Evolutionary conservation across 139 green algal species (phyloP).

Genomic region (Monoraphidium neglectum): DNA sequence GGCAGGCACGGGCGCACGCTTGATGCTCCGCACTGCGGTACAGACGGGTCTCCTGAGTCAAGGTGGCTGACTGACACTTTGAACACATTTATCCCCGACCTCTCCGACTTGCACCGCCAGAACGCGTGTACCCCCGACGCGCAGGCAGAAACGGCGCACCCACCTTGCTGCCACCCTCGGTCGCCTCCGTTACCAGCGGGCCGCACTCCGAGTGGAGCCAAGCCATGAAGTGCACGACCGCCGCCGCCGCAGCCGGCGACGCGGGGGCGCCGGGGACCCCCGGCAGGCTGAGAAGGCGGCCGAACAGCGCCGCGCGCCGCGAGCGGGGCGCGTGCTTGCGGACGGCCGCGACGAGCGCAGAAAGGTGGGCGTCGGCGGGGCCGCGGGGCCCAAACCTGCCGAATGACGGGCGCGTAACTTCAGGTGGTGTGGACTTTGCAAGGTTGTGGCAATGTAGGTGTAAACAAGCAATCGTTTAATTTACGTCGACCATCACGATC

Average conservation of each 20-base stretch:
- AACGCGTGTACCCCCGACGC: no score
- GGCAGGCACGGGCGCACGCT: no score
- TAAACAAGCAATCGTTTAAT: no score
- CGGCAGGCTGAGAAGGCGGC: slow-evolving; percentile 17
- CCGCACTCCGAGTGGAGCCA: slow-evolving; percentile 14
- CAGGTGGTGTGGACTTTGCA: no score
- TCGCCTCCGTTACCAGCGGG: slow-evolving; percentile 6
- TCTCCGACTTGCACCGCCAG: no score
- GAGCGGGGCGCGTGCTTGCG: slow-evolving; percentile 2
- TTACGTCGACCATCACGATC: no score
- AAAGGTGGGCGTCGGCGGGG: slow-evolving; percentile 10
- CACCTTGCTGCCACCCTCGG: slow-evolving; percentile 27
- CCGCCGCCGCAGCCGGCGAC: background rate
- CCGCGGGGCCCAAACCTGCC: slow-evolving; percentile 1
- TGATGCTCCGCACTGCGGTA: background rate
- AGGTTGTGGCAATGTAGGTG: no score
- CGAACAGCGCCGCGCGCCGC: slow-evolving; percentile 22
- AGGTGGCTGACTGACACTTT: background rate
- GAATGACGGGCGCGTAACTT: no score
- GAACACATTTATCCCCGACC: no score
- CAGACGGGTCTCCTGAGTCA: background rate
- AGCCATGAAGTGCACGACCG: slow-evolving; percentile 12
- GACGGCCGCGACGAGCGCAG: slow-evolving; percentile 4
- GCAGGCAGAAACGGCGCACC: no score
- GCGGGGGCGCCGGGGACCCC: background rate